Conservation (phyloP, 345 rosid genomes). For the Acer negundo region DNA sequence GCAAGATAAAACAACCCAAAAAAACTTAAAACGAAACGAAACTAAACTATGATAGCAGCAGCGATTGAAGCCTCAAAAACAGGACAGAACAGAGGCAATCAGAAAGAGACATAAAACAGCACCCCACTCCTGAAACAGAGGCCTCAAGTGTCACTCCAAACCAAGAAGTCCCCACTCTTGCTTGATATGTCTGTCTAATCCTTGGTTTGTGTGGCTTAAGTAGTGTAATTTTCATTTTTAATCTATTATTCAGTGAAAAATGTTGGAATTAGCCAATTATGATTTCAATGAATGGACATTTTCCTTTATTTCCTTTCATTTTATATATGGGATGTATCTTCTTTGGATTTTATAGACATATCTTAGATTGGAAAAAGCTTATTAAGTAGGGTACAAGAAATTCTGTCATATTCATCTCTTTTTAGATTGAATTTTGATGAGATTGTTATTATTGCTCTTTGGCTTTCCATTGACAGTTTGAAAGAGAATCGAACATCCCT, state of each 20-base stretch:
- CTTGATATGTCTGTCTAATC: no score
- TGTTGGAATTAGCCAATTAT: not conserved
- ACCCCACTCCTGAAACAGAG: no score
- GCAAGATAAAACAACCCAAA: no score
- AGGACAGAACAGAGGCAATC: no score
- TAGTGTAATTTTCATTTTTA: not conserved
- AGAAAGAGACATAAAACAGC: no score
- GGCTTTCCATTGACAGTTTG: constrained; percentile 25
- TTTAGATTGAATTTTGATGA: not conserved
- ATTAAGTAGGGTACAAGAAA: no score
- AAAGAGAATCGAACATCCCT: constrained; percentile 32
- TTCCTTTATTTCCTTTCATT: not conserved
- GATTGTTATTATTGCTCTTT: not conserved
- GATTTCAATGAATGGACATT: not conserved
- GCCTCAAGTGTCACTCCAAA: no score
- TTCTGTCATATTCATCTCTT: not conserved
- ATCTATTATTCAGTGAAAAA: not conserved
- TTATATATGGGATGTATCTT: not conserved
- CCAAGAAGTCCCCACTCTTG: no score
- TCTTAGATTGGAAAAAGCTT: not conserved
- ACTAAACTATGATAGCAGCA: no score
- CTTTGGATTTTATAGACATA: not conserved
- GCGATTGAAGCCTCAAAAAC: no score
- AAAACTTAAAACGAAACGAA: no score
- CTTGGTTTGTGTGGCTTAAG: not conserved